Base-by-base conservation (phyloP, 1,284 basidiomycete species). In the Microbotryomycetes sp. region DNA sequence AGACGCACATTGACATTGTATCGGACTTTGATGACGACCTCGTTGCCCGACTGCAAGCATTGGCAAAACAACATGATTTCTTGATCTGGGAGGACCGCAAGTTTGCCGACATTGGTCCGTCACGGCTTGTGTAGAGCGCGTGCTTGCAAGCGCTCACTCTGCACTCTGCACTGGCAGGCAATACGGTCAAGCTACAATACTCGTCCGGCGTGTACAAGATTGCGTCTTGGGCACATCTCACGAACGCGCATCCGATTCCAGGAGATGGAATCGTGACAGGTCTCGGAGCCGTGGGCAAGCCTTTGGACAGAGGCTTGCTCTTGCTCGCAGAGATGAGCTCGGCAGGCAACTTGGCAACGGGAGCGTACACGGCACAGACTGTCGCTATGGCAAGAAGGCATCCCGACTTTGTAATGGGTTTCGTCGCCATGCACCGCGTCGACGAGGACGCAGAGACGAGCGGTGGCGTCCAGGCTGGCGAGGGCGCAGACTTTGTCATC, bases 1-100 rank as follows among this genome's bases (percentile, higher is more conserved):
- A 97, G 93, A 98, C 96, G 1, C 96, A 99, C 76, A 84, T 97
- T 67, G 96, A 98, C 75, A 89, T 98, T 67, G 81, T 98, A 55
- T 86, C 91, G 70, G 92, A 98, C 76, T 98, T 94, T 73, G 85
- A 91, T 45, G 76, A 79, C 21, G 82, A 82, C 16, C 77, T 97
- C 49, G 83, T 94, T 58, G 77, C 84, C 30, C 79, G 83, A 63
- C 80, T 99, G 47, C 80, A 84, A 61, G 78, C 79, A 51, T 82
- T 98, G 13, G 86, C 87, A 73, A 73, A 78, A 52, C 86, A 89
- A 75, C 85, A 96, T 70, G 90, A 97, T 73, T 98, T 98, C 77
- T 76, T 97, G 60, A 94, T 97, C 73, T 99, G 98, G 69, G 70
- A 98, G 78, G 96, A 99, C 78, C 82, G 96, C 69, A 99, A 99